Conservation (phyloP, 2,329 filamentous ascomycete genomes). For the Talaromyces amestolkiae region DNA sequence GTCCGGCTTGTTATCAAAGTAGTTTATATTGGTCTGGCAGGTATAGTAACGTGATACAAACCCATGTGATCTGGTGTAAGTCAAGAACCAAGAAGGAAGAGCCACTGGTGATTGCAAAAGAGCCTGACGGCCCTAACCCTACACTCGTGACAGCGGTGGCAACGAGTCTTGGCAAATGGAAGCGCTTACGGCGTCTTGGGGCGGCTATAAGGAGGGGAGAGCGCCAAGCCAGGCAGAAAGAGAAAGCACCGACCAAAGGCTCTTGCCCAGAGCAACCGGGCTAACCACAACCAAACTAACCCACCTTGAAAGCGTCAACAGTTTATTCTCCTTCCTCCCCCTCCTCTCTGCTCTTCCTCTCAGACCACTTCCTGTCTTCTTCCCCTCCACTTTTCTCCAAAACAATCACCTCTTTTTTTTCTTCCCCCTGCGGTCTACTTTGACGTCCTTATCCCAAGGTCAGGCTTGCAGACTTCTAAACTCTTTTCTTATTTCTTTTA, state of each 20-base stretch:
- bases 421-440: slow-evolving; percentile 20
- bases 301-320: slow-evolving; percentile 12
- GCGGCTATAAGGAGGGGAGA: slow-evolving; percentile 18
- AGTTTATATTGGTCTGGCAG: no score
- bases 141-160: neutral
- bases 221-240: slow-evolving; percentile 21
- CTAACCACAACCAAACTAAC: slow-evolving; percentile 16
- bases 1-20: no score
- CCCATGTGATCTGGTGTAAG: no score
- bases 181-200: slow-evolving; percentile 6
- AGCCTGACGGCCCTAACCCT: neutral
- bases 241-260: slow-evolving; percentile 10
- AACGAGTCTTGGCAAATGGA: neutral
- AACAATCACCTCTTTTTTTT: neutral
- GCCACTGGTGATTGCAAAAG: no score
- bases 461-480: slow-evolving; percentile 6
- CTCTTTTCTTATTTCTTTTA: slow-evolving; percentile 1
- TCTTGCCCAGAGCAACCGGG: slow-evolving; percentile 16
- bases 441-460: slow-evolving; percentile 17
- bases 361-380: slow-evolving; percentile 16
- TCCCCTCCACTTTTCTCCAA: slow-evolving; percentile 28
- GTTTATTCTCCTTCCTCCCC: neutral
- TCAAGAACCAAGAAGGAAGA: no score
- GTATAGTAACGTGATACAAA: no score
- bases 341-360: neutral